phyloP scores from a whole-genome alignment of 169 alveolate species.

The Eimeria falciformis region DNA sequence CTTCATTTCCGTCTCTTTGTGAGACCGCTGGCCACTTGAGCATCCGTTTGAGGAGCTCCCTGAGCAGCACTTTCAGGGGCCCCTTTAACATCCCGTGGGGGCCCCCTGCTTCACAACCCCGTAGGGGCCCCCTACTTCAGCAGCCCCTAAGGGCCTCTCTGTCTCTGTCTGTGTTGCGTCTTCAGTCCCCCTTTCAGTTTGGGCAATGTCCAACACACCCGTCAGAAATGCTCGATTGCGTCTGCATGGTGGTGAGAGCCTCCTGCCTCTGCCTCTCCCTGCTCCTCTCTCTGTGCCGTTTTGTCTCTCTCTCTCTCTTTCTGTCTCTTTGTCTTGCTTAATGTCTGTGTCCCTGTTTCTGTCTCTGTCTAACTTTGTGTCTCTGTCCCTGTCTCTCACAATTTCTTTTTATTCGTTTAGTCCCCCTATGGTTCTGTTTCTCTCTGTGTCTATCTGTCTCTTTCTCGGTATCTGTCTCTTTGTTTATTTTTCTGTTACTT shows the following conservation, averaged over 20 bases:
- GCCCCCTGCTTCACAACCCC: too few relatives aligned
- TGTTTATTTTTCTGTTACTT: too few relatives aligned
- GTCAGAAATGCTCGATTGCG: conserved; percentile 90
- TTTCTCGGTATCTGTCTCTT: too few relatives aligned
- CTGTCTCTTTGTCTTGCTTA: background rate
- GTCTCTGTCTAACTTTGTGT: background rate
- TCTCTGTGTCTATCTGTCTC: background rate
- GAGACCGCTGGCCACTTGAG: background rate
- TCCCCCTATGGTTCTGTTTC: too few relatives aligned
- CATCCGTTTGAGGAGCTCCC: too few relatives aligned
- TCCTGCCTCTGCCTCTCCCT: background rate
- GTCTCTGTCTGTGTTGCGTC: background rate
- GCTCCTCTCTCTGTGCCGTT: conserved; percentile 16
- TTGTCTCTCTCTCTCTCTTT: background rate
- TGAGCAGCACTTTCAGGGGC: too few relatives aligned
- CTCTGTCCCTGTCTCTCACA: background rate
- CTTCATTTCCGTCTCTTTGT: background rate
- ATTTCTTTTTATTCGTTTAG: background rate
- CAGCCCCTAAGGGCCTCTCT: background rate
- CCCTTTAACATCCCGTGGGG: too few relatives aligned
- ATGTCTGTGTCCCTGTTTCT: background rate
- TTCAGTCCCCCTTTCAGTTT: conserved; percentile 92
- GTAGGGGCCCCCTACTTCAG: background rate
- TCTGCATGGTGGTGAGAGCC: conserved; percentile 85
- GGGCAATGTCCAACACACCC: conserved; percentile 93